A percentile compares a stretch with the other conserved stretches of the same genome.
These are phyloP conservation scores for Nemania serpens DNA, from an alignment of 2,329 filamentous ascomycete genomes.

Conservation along the genomic window DNA sequence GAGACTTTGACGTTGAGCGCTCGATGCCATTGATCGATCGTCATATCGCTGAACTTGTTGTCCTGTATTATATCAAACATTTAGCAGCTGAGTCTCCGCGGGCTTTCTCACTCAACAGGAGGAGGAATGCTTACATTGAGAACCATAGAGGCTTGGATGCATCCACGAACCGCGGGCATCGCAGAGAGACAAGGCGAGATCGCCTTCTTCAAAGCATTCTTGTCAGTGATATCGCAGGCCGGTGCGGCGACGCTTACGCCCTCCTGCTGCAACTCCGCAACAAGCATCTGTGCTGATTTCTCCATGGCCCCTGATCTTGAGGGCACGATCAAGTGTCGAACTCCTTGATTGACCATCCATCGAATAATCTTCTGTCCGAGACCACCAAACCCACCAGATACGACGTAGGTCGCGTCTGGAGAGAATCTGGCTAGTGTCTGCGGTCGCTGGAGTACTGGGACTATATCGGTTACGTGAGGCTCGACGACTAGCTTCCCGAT, in stretches of 20 bases:
- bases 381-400: slow-evolving; percentile 39
- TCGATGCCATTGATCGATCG: slow-evolving; percentile 6
- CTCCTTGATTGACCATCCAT: slow-evolving; percentile 35
- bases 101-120: not conserved
- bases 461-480: slow-evolving; percentile 30
- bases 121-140: slow-evolving; percentile 28
- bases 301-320: slow-evolving; percentile 32
- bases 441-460: slow-evolving; percentile 29
- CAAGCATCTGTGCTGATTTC: slow-evolving; percentile 18
- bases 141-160: slow-evolving; percentile 51
- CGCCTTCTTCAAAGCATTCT: slow-evolving; percentile 5
- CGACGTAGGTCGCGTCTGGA: slow-evolving; percentile 35
- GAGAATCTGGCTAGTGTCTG: slow-evolving; percentile 20
- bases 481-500: slow-evolving; percentile 33
- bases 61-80: not conserved
- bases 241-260: slow-evolving; percentile 27
- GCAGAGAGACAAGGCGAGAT: slow-evolving; percentile 24
- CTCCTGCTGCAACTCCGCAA: slow-evolving; percentile 21
- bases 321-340: slow-evolving; percentile 31
- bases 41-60: slow-evolving; percentile 13
- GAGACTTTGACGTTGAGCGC: slow-evolving; percentile 8
- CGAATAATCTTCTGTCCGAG: slow-evolving; percentile 33
- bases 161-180: slow-evolving; percentile 45
- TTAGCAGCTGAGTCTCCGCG: slow-evolving; percentile 1
- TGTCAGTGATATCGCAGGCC: slow-evolving; percentile 31